Base-by-base conservation (phyloP, 768 basidiomycete genomes). In the Guyanaporus albipodus region DNA sequence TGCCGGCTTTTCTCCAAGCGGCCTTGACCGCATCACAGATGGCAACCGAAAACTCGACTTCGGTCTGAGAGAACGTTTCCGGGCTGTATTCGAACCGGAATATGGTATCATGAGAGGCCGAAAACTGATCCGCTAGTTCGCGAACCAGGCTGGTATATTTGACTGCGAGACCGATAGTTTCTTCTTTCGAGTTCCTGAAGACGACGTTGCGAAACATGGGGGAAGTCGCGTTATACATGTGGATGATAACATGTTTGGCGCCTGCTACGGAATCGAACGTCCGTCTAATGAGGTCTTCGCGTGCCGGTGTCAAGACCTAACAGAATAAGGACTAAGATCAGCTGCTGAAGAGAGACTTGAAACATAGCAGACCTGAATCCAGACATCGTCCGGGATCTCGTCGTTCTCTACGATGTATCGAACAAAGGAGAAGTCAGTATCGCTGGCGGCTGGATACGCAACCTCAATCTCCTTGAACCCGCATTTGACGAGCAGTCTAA, bases 171-270 rank as follows among this genome's bases (percentile, higher is more conserved):
- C 83, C 83, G 54, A 98, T 73, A 2, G 96, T 98, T 67, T 96
- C 80, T 56, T 90, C 85, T 67, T 91, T 85, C n/a, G 91, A 80
- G 67, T 96, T 93, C 57, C 83, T 82, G 75, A 98, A 99, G 19
- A 98, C 96, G 58, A 97, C 87, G 43, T 85, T 74, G 42, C 96
- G 85, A 78, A 98, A 98, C 39, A 82, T 77, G 22, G 90, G 85
- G 10, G 85, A 92, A n/a, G 92, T 95, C 18, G 96, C 96, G 63
- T 98, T 99, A 71, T 99, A 99, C 91, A 98, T 93, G 70, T 98
- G 96, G 35, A 98, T 80, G 65, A 99, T 98, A 41, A 90, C 95
- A 50, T 82, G 78, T 61, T 93, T 97, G 31, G 84, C 72, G 27
- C 95, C 96, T 18, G 86, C 87, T 18, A 96, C 85, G 18, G 92